Base-by-base conservation (phyloP, 2,329 filamentous ascomycete genomes). In the Phialophora expanda region DNA sequence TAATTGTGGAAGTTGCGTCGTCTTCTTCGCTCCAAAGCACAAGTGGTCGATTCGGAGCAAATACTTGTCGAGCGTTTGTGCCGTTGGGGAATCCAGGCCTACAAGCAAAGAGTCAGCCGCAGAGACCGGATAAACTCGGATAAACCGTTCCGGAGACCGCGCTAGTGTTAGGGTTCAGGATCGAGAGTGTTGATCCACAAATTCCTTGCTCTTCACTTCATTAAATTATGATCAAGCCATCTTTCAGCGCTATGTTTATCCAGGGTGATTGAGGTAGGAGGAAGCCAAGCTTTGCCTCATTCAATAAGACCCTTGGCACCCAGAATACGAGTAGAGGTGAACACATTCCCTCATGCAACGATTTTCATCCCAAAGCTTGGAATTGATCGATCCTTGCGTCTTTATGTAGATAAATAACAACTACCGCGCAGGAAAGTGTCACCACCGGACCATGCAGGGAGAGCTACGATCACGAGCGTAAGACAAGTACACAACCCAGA, bases 161-260 rank as follows among this genome's bases (percentile, higher is more conserved):
- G 55, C 55, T 41, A 57, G 55, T 57, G 55, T n/a, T 57, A 41
- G 38, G 55, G 12, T 56, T 56, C 11, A n/a, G 0, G 22, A 22
- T 44, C 38, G 32, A 34, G 11, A 34, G 32, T 34, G 32, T 12
- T 9, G 7, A 30, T 34, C 9, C 9, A 9, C 32, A 34, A 34
- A 34, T 12, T 34, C 11, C 32, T 11, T 12, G 7, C 12, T 11
- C 11, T 34, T 1, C 11, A 4, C 9, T 34, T 11, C 9, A 1
- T 9, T 32, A 11, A 34, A 1, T 34, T 9, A 34, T 7, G 9
- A 2, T 7, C 7, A 9, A 8, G 32, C 32, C 32, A 8, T 1
- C 11, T 12, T 34, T 9, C 9, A 3, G 32, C 3, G 12, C 9
- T 12, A 9, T 12, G 2, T 34, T 34, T 1, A 12, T 9, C 32